These are phyloP conservation scores for Collybia mongolica DNA, from an alignment of 768 basidiomycete genomes.

Conservation along the genomic window DNA sequence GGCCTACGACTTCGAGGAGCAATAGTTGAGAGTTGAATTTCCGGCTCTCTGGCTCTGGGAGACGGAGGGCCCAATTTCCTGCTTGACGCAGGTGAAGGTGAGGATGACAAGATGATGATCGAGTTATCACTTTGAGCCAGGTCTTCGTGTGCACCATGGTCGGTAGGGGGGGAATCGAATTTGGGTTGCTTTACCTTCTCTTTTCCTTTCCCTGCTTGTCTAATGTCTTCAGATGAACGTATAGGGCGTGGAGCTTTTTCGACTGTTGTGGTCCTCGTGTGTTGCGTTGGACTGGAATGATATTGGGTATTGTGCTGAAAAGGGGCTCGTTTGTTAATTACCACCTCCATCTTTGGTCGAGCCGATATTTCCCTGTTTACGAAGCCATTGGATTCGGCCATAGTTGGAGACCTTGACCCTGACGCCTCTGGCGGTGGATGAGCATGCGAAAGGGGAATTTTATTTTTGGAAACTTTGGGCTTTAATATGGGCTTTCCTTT, in stretches of 20 bases:
- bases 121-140: slow-evolving; percentile 21
- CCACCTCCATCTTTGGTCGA: slow-evolving; percentile 13
- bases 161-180: neutral
- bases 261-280: no score
- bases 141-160: slow-evolving; percentile 4
- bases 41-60: neutral
- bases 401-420: neutral
- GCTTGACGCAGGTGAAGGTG: slow-evolving; percentile 6
- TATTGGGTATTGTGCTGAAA: neutral
- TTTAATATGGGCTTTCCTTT: neutral
- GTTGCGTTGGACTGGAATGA: neutral
- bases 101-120: slow-evolving; percentile 6
- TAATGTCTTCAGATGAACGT: no score
- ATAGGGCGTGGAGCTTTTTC: no score
- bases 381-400: neutral
- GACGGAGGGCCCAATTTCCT: neutral
- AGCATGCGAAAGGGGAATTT: neutral
- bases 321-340: slow-evolving; percentile 8
- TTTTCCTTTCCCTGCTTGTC: neutral
- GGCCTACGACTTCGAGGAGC: no score
- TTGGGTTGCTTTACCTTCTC: neutral
- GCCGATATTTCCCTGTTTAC: neutral
- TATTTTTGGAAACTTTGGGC: neutral
- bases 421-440: neutral
- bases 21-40: no score